Evolutionary conservation across 2,329 filamentous ascomycete genomes (phyloP), one percentile per base, ranked within the genome.

Genomic region (Pseudogymnoascus sp.): DNA sequence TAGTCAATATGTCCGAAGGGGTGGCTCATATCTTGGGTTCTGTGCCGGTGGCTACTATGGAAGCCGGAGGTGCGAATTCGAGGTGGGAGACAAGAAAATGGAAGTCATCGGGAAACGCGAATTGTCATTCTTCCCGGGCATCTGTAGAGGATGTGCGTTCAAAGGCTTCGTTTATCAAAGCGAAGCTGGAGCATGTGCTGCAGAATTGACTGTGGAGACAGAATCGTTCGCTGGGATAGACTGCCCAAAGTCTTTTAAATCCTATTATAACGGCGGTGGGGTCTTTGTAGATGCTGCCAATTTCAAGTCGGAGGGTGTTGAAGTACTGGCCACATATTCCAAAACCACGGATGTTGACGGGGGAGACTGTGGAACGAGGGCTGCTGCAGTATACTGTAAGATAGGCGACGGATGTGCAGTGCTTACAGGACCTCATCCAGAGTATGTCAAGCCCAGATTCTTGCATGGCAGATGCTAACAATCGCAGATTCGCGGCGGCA

Each of bases 1-100:
- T 75, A 80, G 83, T 63, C 88, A 93, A 69, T 99, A 90, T 72
- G 91, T 99, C 61, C 89, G 92, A 65, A 83, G 85, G 31, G 95
- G 95, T 28, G 95, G 95, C 14, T 81, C 84, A 0, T 99, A 95
- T 73, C 82, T 99, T 1, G 95, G 95, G 0, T 88, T 99, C 71
- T 99, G 95, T 74, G 95, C 95, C 1, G 95, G 95, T 4, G 95
- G 90, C 10, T 99, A 99, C 77, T 99, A 96, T 71, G 95, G 89
- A 21, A 87, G 83, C 68, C 80, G 82, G 41, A 83, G 81, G 67
- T 97, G 93, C 73, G 95, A 99, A 75, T 99, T 98, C 68, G 93
- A 98, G 77, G 87, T 95, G 11, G 92, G 92, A 2, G 86, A 95
- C 72, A 83, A 83, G 68, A 82, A 83, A 1, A 83, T 98, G 78